These are phyloP conservation scores for Mediolabrus comicus DNA, from an alignment of 108 stramenopile genomes.

Conservation along the genomic window DNA sequence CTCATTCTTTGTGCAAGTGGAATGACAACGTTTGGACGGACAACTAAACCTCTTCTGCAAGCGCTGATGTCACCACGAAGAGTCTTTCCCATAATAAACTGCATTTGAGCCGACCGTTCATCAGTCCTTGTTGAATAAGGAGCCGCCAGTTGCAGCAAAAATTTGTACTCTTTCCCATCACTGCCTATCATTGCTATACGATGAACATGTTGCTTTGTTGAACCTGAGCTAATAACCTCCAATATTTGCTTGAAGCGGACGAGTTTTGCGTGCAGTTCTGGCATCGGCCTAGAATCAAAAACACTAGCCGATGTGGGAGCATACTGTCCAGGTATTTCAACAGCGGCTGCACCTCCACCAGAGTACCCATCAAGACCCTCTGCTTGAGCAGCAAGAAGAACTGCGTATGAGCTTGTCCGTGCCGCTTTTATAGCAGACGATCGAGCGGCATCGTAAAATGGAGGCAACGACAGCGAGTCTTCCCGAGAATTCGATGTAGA, in stretches of 20 bases:
- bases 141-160: conserved; percentile 79
- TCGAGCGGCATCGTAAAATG: conserved; percentile 40
- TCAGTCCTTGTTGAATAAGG: conserved; percentile 87
- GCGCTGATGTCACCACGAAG: conserved; percentile 55
- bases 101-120: conserved; percentile 76
- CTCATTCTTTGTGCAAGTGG: conserved; percentile 85
- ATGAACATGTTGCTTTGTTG: conserved; percentile 67
- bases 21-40: conserved; percentile 75
- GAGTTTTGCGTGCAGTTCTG: conserved; percentile 84
- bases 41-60: conserved; percentile 59
- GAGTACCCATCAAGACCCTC: conserved; percentile 78
- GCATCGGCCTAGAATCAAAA: conserved; percentile 66
- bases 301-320: conserved; percentile 55
- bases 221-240: conserved; percentile 39
- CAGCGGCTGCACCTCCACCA: conserved; percentile 72
- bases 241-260: conserved; percentile 66
- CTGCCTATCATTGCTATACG: conserved; percentile 82
- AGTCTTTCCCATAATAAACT: conserved; percentile 66
- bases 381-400: conserved; percentile 35
- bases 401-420: conserved; percentile 57
- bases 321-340: conserved; percentile 91
- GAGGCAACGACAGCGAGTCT: conserved; percentile 18
- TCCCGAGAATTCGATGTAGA: conserved; percentile 15
- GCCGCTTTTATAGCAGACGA: conserved; percentile 72
- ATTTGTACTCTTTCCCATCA: conserved; percentile 73